Evolutionary conservation across 495 filamentous ascomycete genomes (phyloP).

Genomic region (Amniculicola lignicola): DNA sequence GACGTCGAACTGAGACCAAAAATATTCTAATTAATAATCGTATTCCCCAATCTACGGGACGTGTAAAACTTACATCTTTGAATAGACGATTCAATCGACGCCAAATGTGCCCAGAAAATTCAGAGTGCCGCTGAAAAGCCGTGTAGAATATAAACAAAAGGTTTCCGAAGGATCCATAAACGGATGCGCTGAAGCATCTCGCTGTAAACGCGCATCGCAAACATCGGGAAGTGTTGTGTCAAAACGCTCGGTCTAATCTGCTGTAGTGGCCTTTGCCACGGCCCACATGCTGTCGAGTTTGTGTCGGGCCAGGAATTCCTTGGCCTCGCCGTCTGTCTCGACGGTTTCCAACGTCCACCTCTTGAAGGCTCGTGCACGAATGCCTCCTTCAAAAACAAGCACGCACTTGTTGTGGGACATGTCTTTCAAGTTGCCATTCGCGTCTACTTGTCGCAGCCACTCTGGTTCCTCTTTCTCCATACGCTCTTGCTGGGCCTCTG

Average conservation of each 20-base stretch:
- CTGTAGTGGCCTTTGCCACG: slow-evolving; percentile 75
- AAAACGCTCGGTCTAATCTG: neutral
- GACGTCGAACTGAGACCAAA: too few species aligned
- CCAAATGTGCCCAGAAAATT: neutral
- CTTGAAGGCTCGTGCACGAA: slow-evolving; percentile 71
- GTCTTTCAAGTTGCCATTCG: slow-evolving; percentile 70
- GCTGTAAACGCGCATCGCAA: neutral
- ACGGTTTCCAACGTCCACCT: slow-evolving; percentile 83
- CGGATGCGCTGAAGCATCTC: neutral
- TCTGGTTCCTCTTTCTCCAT: slow-evolving; percentile 59
- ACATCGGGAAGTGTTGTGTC: neutral
- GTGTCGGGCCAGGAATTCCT: slow-evolving; percentile 68
- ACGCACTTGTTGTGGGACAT: slow-evolving; percentile 73
- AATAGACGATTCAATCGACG: neutral
- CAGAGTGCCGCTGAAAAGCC: neutral
- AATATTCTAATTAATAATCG: slow-evolving; percentile 12
- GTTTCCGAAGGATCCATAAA: neutral
- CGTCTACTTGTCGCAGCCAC: slow-evolving; percentile 76
- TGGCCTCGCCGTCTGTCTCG: slow-evolving; percentile 84
- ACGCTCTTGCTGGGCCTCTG: slow-evolving; percentile 56
- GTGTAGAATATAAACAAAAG: neutral
- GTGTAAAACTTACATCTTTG: slow-evolving; percentile 28
- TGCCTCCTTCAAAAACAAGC: slow-evolving; percentile 83
- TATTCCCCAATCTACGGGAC: slow-evolving; percentile 9
- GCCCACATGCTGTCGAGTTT: slow-evolving; percentile 98